Percentiles rank a stretch among this genome's conserved stretches.
Evolutionary conservation across 495 filamentous ascomycete species (phyloP).

Genomic region (Penicillium paxilli): DNA sequence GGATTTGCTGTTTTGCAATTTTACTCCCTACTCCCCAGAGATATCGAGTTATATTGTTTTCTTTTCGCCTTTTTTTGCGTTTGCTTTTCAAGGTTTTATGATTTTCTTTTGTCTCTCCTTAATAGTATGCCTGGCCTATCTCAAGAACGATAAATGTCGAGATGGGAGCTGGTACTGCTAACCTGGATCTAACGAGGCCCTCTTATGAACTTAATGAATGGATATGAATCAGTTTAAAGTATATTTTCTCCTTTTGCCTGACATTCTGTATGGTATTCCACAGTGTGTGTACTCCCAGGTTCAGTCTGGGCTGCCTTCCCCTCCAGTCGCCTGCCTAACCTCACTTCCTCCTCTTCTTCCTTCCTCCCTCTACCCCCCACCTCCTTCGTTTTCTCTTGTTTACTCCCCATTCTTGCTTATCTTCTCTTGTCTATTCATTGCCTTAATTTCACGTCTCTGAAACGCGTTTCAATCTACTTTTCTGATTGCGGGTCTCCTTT

Average conservation of each 20-base stretch:
- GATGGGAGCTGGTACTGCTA: not conserved
- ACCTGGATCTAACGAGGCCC: conserved; percentile 5
- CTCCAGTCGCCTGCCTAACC: too few relatives aligned
- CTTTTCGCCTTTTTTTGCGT: not conserved
- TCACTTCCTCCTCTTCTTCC: not conserved
- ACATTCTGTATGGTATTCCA: too few relatives aligned
- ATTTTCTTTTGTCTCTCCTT: conserved; percentile 29
- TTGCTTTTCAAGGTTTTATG: conserved; percentile 18
- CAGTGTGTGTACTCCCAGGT: too few relatives aligned
- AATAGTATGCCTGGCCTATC: conserved; percentile 9
- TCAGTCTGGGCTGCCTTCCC: too few relatives aligned
- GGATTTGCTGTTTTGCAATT: conserved; percentile 12
- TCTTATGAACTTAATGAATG: conserved; percentile 18
- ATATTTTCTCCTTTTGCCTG: not conserved
- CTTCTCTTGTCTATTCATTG: not conserved
- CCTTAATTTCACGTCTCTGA: too few relatives aligned
- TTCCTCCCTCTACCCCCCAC: not conserved
- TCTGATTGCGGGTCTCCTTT: too few relatives aligned
- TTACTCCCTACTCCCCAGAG: too few relatives aligned
- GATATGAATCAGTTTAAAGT: conserved; percentile 1
- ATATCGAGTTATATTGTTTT: conserved; percentile 9
- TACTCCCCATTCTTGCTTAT: too few relatives aligned
- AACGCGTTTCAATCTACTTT: too few relatives aligned
- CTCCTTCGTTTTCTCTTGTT: not conserved
- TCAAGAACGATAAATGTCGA: not conserved